phyloP scores from a whole-genome alignment of 768 basidiomycete species.

The Chiua virens region DNA sequence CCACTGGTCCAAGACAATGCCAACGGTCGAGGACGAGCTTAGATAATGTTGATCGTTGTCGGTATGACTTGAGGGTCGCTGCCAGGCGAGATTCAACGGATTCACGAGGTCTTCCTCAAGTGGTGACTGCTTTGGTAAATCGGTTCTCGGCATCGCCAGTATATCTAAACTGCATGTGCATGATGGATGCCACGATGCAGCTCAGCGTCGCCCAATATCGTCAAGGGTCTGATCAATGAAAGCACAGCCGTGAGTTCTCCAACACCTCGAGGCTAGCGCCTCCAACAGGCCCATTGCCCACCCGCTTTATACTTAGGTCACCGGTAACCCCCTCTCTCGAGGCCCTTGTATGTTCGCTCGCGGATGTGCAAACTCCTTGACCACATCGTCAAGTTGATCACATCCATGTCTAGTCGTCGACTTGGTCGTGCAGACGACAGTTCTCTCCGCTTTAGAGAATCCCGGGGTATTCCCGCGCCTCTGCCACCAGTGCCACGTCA shows the following conservation, averaged over 20 bases:
- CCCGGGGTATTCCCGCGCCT: neutral
- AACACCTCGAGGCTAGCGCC: neutral
- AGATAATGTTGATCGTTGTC: no score
- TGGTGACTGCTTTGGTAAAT: no score
- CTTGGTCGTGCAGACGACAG: neutral
- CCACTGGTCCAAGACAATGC: no score
- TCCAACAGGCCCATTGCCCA: conserved; percentile 6
- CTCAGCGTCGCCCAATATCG: neutral
- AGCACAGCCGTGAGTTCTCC: neutral
- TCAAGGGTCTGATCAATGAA: conserved; percentile 8
- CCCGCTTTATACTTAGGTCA: conserved; percentile 5
- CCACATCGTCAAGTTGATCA: conserved; percentile 8
- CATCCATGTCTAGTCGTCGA: conserved; percentile 8
- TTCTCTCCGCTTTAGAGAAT: neutral
- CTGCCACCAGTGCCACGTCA: neutral
- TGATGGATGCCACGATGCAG: conserved; percentile 2
- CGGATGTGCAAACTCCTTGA: conserved; percentile 14
- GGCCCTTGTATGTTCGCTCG: conserved; percentile 5
- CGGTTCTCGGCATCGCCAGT: no score
- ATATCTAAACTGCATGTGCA: no score
- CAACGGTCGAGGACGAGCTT: no score
- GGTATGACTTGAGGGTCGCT: no score
- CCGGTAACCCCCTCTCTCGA: neutral
- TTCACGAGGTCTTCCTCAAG: no score
- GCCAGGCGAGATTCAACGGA: no score